Evolutionary conservation across 176 grass and related monocot species (phyloP).

Genomic region (Oryza coarctata): DNA sequence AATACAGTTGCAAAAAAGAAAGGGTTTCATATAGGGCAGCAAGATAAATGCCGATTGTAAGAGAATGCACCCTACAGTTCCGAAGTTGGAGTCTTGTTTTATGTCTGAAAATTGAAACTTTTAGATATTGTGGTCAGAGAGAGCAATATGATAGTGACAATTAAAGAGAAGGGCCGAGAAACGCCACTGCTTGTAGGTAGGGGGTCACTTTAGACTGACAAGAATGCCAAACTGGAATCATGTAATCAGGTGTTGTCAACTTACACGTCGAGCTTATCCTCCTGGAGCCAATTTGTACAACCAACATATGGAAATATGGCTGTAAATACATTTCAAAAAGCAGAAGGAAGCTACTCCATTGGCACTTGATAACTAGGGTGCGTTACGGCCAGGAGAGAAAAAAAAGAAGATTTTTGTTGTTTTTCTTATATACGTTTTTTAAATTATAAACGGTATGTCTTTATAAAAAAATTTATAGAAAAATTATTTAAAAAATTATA

Average conservation of each 20-base stretch:
- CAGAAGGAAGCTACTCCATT: not conserved
- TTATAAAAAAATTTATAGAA: too few species aligned
- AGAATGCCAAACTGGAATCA: slow-evolving; percentile 3
- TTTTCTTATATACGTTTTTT: too few species aligned
- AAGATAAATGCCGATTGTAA: not conserved
- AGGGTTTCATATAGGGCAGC: not conserved
- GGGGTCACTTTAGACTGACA: slow-evolving; percentile 58
- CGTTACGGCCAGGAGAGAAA: too few species aligned
- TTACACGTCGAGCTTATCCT: slow-evolving; percentile 38
- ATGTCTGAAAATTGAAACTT: not conserved
- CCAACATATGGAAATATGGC: not conserved
- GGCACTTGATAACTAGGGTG: not conserved
- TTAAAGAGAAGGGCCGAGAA: slow-evolving; percentile 7
- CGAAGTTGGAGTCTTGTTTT: not conserved
- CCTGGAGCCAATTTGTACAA: slow-evolving; percentile 2
- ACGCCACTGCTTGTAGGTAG: slow-evolving; percentile 45
- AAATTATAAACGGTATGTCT: too few species aligned
- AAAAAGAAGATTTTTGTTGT: too few species aligned
- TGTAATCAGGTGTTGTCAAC: not conserved
- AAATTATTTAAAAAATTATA: too few species aligned
- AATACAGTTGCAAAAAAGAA: not conserved
- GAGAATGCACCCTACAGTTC: not conserved
- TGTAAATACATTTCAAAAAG: not conserved
- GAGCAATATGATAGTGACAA: slow-evolving; percentile 25
- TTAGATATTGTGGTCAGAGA: slow-evolving; percentile 11